phyloP scores from a whole-genome alignment of 805 yeast genomes.

The Spathaspora boniae region DNA sequence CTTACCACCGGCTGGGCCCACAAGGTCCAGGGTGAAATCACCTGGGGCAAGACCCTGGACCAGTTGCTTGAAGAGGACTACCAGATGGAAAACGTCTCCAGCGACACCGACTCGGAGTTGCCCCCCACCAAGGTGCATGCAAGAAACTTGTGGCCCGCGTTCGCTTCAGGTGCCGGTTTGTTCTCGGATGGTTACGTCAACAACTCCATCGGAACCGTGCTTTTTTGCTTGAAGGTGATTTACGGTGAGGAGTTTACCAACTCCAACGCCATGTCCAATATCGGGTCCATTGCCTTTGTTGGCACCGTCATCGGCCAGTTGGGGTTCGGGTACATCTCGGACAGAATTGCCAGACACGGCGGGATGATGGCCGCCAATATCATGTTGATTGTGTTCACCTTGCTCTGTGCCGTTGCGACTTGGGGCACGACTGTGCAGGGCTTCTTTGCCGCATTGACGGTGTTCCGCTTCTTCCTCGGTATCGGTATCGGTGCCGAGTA shows the following conservation, averaged over 20 bases:
- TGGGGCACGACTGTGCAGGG: conserved; percentile 83
- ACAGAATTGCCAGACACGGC: conserved; percentile 71
- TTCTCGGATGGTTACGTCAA: conserved; percentile 93
- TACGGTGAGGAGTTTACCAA: conserved; percentile 61
- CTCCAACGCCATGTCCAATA: conserved; percentile 72
- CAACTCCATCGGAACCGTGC: conserved; percentile 75
- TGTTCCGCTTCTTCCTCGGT: conserved; percentile 84
- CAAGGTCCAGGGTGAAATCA: conserved; percentile 41
- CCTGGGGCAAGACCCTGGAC: conserved; percentile 26
- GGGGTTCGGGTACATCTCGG: conserved; percentile 75
- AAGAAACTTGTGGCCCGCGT: conserved; percentile 53
- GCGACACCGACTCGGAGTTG: conserved; percentile 21
- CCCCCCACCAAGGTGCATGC: conserved; percentile 15
- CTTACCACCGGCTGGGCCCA: conserved; percentile 41
- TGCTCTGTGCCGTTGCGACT: conserved; percentile 70
- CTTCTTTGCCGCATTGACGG: conserved; percentile 77
- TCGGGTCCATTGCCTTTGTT: conserved; percentile 83
- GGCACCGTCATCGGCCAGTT: conserved; percentile 91
- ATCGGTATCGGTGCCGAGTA: conserved; percentile 93
- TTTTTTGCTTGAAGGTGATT: conserved; percentile 61
- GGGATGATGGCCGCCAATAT: conserved; percentile 81
- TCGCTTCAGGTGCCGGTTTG: conserved; percentile 87
- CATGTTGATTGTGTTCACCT: conserved; percentile 72
- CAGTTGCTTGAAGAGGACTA: conserved; percentile 16
- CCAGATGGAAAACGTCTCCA: conserved; percentile 4